These are phyloP conservation scores for Echinochloa phyllopogon DNA, from an alignment of 176 grass and related monocot genomes.

Conservation along the genomic window DNA sequence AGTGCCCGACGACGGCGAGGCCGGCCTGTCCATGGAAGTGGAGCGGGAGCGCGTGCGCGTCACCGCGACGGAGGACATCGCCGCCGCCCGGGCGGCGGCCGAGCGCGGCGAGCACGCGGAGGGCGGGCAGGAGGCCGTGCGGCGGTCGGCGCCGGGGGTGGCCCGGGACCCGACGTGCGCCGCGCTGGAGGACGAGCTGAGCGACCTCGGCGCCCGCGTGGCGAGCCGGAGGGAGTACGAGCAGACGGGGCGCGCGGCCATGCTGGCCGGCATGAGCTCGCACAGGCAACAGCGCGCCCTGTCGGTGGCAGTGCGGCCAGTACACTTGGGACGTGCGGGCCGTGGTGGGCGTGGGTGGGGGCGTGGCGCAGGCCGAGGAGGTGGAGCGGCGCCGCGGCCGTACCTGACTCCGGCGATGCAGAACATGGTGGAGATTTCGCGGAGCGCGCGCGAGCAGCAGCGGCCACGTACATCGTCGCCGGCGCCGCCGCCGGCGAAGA, in stretches of 20 bases:
- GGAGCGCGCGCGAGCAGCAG: conserved; percentile 34
- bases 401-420: conserved; percentile 71
- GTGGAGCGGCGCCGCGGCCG: conserved; percentile 18
- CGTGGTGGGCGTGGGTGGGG: no score
- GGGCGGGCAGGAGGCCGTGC: conserved; percentile 28
- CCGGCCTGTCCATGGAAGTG: conserved; percentile 54
- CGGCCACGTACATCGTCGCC: background rate
- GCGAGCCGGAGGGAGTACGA: conserved; percentile 50
- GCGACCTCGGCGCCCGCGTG: conserved; percentile 60
- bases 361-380: background rate
- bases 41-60: conserved; percentile 53
- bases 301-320: background rate
- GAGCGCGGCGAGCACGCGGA: conserved; percentile 49
- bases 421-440: conserved; percentile 58
- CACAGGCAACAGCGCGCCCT: conserved; percentile 68
- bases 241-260: conserved; percentile 56
- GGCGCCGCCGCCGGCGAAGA: no score
- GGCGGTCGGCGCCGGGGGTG: conserved; percentile 37
- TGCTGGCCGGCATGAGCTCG: conserved; percentile 64
- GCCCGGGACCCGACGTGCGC: conserved; percentile 47
- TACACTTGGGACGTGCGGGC: no score
- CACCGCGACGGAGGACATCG: conserved; percentile 45
- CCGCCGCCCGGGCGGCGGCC: conserved; percentile 47
- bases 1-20: background rate
- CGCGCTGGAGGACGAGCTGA: conserved; percentile 48